Evolutionary conservation across 192 early-diverging fungal genomes (phyloP), one percentile per base, ranked within the genome.

Genomic region (Phycomyces nitens): DNA sequence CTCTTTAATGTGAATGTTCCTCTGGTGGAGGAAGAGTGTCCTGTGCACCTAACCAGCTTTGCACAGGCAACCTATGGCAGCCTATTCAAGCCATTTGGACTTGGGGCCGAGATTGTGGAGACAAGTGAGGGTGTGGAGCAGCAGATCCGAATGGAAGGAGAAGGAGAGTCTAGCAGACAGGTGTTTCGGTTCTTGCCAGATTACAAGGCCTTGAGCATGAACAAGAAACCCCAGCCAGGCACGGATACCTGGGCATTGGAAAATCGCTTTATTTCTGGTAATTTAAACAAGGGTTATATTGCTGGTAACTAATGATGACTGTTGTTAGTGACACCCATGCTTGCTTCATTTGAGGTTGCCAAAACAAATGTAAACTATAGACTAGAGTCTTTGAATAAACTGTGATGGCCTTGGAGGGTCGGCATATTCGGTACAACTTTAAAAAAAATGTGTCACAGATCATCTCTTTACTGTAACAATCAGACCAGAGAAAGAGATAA

Each of bases 1-100:
- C 53, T 79, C 8, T 79, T 68, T 44, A 79, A 79, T 20, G 56
- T 79, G 39, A 79, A 79, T 51, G 67, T 79, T 12, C 78, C 78
- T n/a, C 42, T 79, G 56, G 59, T 75, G 1, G 66, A 62, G 2
- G 26, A 55, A 27, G 62, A 44, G 0, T 70, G 65, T 26, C 66
- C 66, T 40, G 55, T 68, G 16, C 42, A 73, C 34, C 16, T 73
- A 20, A 73, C 71, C 16, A 56, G 11, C 18, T 42, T 73, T 24
- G 47, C 68, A 12, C 22, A 55, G 20, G 60, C 53, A 10, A 42
- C 26, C 2, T 71, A 65, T 47, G 69, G 69, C 22, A 64, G 56
- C 44, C 22, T 71, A 34, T 71, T 71, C 27, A 50, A 59, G 39
- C 55, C 56, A 10, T 20, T 70, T 9, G 27, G 42, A 8, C 6